Conservation (phyloP, 352 stramenopile genomes). For the Saprolegnia parasitica region DNA sequence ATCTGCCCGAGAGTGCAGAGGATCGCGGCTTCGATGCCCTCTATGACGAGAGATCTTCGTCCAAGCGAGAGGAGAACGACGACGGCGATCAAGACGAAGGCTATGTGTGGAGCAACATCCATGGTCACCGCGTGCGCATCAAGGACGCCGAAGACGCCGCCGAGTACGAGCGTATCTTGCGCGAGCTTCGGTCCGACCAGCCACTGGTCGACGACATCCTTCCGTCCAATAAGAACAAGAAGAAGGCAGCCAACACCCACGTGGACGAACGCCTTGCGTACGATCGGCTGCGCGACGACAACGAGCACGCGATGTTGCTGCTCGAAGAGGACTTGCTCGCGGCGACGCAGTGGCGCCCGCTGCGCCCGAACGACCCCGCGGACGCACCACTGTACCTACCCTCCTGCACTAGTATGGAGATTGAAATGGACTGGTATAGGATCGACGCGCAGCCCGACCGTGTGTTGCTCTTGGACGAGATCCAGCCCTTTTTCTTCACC, state of each 20-base stretch:
- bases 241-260: conserved; percentile 32
- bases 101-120: conserved; percentile 74
- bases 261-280: conserved; percentile 61
- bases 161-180: conserved; percentile 73
- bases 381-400: conserved; percentile 36
- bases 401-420: no score
- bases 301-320: conserved; percentile 51
- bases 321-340: conserved; percentile 38
- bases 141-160: conserved; percentile 51
- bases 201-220: conserved; percentile 34
- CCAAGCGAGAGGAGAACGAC: not conserved
- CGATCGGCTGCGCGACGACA: conserved; percentile 32
- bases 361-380: conserved; percentile 40
- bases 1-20: not conserved
- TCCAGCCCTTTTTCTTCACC: conserved; percentile 70
- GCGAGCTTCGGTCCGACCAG: conserved; percentile 50
- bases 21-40: not conserved
- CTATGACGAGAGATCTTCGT: not conserved
- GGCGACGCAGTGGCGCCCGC: conserved; percentile 49
- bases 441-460: conserved; percentile 64
- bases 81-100: conserved; percentile 7
- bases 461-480: conserved; percentile 61
- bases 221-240: conserved; percentile 35
- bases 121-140: conserved; percentile 68
- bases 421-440: conserved; percentile 1